phyloP scores from a whole-genome alignment of 805 yeast species.

The Tetrapisispora arboricola region DNA sequence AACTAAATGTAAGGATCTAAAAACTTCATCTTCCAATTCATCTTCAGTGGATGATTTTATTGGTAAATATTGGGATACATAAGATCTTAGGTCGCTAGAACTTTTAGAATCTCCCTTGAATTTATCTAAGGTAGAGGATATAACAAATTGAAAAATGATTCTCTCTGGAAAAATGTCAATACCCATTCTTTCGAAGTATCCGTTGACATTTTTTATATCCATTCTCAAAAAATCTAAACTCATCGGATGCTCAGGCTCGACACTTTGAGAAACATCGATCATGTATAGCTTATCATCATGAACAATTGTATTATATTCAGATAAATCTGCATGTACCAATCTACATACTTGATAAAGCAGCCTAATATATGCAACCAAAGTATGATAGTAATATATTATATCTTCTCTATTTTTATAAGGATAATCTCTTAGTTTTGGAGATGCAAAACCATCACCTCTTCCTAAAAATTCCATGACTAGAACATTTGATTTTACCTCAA shows the following conservation, averaged over 20 bases:
- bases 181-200: slow-evolving; percentile 65
- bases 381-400: slow-evolving; percentile 57
- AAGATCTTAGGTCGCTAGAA: slow-evolving; percentile 27
- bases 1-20: slow-evolving; percentile 69
- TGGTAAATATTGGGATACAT: slow-evolving; percentile 40
- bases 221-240: slow-evolving; percentile 87
- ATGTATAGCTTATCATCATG: slow-evolving; percentile 71
- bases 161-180: slow-evolving; percentile 77
- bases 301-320: slow-evolving; percentile 87
- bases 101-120: slow-evolving; percentile 30
- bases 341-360: slow-evolving; percentile 80
- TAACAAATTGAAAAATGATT: slow-evolving; percentile 67
- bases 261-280: slow-evolving; percentile 94
- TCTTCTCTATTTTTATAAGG: slow-evolving; percentile 59
- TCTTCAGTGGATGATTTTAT: slow-evolving; percentile 43
- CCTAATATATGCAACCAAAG: slow-evolving; percentile 76
- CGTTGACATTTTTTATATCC: slow-evolving; percentile 95
- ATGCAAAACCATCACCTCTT: slow-evolving; percentile 74
- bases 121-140: slow-evolving; percentile 37
- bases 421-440: slow-evolving; percentile 83
- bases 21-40: slow-evolving; percentile 73
- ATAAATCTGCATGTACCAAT: slow-evolving; percentile 90
- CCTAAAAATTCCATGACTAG: slow-evolving; percentile 85
- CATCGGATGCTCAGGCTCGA: slow-evolving; percentile 97
- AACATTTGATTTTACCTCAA: slow-evolving; percentile 81